Evolutionary conservation across 2,329 filamentous ascomycete species (phyloP).

Genomic region (Sphaerulina populicola): DNA sequence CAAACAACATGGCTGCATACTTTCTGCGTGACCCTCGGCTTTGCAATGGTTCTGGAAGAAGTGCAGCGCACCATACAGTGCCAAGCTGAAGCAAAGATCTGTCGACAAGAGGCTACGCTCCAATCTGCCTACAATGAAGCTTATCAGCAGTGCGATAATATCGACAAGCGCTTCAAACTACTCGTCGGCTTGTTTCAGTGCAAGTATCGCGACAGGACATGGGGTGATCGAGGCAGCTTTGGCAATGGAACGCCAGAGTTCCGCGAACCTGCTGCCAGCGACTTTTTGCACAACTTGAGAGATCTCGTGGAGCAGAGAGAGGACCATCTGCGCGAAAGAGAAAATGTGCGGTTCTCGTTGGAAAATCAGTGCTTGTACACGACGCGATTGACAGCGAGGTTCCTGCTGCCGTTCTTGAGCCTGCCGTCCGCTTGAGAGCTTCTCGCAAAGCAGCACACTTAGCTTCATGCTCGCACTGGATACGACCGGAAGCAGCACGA

Average conservation of each 20-base stretch:
- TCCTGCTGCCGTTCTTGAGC: conserved; percentile 34
- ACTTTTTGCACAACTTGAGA: conserved; percentile 35
- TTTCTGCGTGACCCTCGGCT: conserved; percentile 41
- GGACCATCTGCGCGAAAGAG: conserved; percentile 34
- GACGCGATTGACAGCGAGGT: conserved; percentile 38
- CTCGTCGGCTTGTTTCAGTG: conserved; percentile 41
- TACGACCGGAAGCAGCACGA: too few relatives aligned
- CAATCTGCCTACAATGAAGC: conserved; percentile 23
- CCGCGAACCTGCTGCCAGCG: conserved; percentile 29
- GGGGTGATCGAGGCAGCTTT: conserved; percentile 33
- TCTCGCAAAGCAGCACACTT: background rate
- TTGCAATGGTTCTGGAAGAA: conserved; percentile 44
- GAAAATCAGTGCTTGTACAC: conserved; percentile 37
- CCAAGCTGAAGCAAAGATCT: conserved; percentile 35
- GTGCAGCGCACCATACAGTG: conserved; percentile 41
- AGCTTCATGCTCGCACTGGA: background rate
- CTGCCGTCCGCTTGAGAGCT: conserved; percentile 8
- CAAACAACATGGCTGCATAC: conserved; percentile 41
- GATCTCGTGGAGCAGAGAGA: conserved; percentile 37
- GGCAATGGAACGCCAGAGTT: conserved; percentile 35
- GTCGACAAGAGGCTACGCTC: conserved; percentile 23
- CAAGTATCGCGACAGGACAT: conserved; percentile 40
- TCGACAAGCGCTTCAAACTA: conserved; percentile 40
- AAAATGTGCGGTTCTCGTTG: conserved; percentile 33
- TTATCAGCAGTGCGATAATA: conserved; percentile 36